These are phyloP conservation scores for Rasamsonia emersonii DNA, from an alignment of 2,329 filamentous ascomycete genomes.

Conservation along the genomic window DNA sequence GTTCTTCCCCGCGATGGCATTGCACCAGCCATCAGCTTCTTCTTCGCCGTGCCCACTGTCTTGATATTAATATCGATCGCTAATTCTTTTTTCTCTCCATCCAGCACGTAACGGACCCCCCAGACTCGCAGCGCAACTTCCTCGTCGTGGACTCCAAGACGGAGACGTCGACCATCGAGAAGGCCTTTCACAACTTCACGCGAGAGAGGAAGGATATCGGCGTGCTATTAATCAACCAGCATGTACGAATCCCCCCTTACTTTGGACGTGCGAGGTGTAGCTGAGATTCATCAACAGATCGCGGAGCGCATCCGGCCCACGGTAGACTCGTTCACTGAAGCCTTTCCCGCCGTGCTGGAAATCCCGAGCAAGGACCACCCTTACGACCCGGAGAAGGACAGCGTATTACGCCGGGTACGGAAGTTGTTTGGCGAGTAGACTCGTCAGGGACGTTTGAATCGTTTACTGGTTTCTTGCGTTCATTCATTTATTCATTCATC, in stretches of 20 bases:
- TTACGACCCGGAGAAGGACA: constrained; percentile 98
- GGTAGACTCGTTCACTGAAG: constrained; percentile 85
- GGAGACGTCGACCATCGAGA: constrained; percentile 77
- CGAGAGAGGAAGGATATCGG: constrained; percentile 90
- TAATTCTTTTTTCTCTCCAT: neutral
- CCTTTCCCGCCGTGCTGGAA: constrained; percentile 92
- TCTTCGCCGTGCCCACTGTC: neutral
- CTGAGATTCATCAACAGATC: constrained; percentile 48
- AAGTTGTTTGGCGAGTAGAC: constrained; percentile 55
- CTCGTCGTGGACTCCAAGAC: constrained; percentile 93
- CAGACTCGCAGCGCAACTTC: constrained; percentile 94
- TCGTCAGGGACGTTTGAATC: too few species aligned
- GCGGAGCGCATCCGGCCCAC: constrained; percentile 87
- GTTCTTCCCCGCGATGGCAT: constrained; percentile 28
- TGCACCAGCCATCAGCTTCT: neutral
- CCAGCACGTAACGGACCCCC: constrained; percentile 82
- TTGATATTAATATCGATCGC: neutral
- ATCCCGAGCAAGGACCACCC: constrained; percentile 99
- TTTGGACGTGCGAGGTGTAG: neutral
- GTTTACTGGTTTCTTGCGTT: too few species aligned
- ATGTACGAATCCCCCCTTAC: constrained; percentile 49
- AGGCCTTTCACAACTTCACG: constrained; percentile 82
- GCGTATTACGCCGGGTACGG: constrained; percentile 79
- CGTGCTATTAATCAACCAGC: constrained; percentile 94
- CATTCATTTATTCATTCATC: too few species aligned